These are phyloP conservation scores for Diospyros lotus DNA, from an alignment of 148 eudicot species.

Conservation along the genomic window DNA sequence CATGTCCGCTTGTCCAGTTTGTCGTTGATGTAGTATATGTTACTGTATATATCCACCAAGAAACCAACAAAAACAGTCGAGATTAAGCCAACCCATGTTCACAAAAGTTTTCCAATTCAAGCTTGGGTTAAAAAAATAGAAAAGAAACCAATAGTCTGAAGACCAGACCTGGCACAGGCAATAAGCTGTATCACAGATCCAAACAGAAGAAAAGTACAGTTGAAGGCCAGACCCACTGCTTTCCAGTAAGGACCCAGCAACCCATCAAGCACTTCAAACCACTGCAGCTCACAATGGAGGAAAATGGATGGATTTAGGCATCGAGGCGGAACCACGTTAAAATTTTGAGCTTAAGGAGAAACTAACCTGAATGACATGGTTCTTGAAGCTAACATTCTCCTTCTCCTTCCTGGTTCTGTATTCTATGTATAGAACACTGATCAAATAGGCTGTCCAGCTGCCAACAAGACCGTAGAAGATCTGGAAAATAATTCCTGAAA, in stretches of 20 bases:
- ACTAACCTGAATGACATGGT: conserved; percentile 84
- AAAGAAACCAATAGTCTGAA: conserved; percentile 14
- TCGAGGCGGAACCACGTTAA: too few species aligned
- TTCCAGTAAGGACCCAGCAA: conserved; percentile 86
- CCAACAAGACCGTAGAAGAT: conserved; percentile 70
- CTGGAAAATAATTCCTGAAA: conserved; percentile 64
- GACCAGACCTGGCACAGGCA: conserved; percentile 69
- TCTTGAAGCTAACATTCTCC: conserved; percentile 81
- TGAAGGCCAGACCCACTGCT: conserved; percentile 28
- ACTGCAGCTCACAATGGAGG: conserved; percentile 29
- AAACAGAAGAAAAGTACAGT: too few species aligned
- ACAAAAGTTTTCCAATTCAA: neutral
- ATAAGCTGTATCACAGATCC: conserved; percentile 17
- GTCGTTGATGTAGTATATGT: conserved; percentile 86
- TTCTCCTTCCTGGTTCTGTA: conserved; percentile 42
- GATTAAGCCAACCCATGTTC: neutral
- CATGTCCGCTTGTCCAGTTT: conserved; percentile 94
- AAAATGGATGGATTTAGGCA: neutral
- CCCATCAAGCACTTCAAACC: conserved; percentile 91
- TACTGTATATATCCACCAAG: conserved; percentile 60
- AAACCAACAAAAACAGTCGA: neutral
- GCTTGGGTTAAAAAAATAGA: neutral
- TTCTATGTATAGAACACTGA: conserved; percentile 62
- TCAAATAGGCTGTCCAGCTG: conserved; percentile 87
- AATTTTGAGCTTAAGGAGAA: neutral